Conservation (phyloP, 306 rosid genomes). For the Vachellia pachyceras region DNA sequence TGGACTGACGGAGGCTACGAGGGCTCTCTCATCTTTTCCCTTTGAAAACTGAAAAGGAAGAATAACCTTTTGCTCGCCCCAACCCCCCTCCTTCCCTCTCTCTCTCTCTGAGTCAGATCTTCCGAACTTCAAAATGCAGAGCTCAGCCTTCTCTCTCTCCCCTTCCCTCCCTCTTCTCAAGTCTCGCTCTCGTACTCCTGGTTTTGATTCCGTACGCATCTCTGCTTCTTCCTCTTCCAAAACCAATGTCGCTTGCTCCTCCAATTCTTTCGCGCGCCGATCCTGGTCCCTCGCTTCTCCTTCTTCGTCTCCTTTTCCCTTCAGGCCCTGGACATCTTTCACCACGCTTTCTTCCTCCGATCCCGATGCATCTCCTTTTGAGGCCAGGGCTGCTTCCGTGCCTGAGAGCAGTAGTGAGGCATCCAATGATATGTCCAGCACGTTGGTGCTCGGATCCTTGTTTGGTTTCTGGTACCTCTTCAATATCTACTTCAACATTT, state of each 20-base stretch:
- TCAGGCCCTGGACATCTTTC: constrained; percentile 52
- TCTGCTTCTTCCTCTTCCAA: constrained; percentile 23
- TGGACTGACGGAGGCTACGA: constrained; percentile 9
- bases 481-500: constrained; percentile 92
- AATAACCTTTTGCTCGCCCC: not conserved
- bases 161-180: constrained; percentile 39
- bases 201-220: constrained; percentile 41
- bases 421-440: constrained; percentile 38
- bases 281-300: constrained; percentile 60
- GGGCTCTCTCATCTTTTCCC: not conserved
- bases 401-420: constrained; percentile 49
- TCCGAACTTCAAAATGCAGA: constrained; percentile 60
- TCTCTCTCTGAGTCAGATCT: constrained; percentile 38
- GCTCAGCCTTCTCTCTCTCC: constrained; percentile 50
- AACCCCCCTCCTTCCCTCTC: not conserved
- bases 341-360: constrained; percentile 25
- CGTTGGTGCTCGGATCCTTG: constrained; percentile 70
- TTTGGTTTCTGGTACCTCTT: constrained; percentile 84
- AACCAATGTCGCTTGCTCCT: constrained; percentile 20
- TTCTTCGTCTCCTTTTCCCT: constrained; percentile 51
- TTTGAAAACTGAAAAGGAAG: not conserved
- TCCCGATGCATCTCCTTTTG: constrained; percentile 38
- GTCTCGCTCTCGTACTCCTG: constrained; percentile 13
- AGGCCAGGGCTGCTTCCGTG: constrained; percentile 60
- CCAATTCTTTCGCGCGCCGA: constrained; percentile 38